Percentiles rank a stretch among this genome's conserved stretches.
These are phyloP conservation scores for Moelleriella libera DNA, from an alignment of 2,329 filamentous ascomycete species.

Conservation along the genomic window DNA sequence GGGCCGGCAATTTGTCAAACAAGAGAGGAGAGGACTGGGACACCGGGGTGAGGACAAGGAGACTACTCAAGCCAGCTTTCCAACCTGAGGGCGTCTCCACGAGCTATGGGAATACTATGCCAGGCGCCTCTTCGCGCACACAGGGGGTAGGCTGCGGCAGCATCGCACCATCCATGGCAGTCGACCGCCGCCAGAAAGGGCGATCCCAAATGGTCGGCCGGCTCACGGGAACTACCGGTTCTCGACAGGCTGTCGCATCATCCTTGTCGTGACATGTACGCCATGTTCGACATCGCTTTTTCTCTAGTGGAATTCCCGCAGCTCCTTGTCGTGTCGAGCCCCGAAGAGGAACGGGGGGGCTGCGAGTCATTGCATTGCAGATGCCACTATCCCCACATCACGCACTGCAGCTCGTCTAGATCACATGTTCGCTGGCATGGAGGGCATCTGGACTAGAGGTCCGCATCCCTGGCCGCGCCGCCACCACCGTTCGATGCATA, in stretches of 20 bases:
- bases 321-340: background rate
- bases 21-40: background rate
- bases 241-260: background rate
- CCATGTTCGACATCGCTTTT: background rate
- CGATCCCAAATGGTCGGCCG: background rate
- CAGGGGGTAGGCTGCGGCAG: background rate
- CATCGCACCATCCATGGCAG: background rate
- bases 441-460: background rate
- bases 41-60: background rate
- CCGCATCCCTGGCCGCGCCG: too few relatives aligned
- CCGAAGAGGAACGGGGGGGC: background rate
- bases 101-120: background rate
- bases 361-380: background rate
- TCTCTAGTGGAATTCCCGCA: background rate
- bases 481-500: too few relatives aligned
- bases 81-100: background rate
- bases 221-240: background rate
- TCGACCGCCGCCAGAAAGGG: background rate
- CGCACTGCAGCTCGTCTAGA: background rate
- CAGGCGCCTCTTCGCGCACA: background rate
- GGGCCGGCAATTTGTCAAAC: background rate
- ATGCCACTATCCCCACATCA: background rate
- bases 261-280: background rate
- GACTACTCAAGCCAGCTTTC: background rate
- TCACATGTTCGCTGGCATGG: background rate